phyloP scores from a whole-genome alignment of 2,329 filamentous ascomycete genomes.

The Thermothelomyces thermophilus region DNA sequence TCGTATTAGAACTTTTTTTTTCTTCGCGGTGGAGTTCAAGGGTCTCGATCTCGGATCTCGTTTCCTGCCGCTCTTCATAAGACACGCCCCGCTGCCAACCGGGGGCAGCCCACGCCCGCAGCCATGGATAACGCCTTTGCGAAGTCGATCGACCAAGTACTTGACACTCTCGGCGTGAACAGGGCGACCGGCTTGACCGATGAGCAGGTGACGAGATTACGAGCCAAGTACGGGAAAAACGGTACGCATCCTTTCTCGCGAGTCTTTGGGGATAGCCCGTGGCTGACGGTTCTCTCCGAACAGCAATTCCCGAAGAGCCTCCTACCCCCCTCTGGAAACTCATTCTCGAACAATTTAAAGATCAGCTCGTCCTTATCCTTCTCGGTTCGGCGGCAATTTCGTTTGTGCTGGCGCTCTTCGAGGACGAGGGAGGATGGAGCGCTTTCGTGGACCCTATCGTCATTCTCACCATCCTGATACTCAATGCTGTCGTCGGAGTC shows the following conservation, averaged over 20 bases:
- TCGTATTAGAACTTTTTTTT: conserved; percentile 7
- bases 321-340: conserved; percentile 95
- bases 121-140: conserved; percentile 59
- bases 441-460: conserved; percentile 95
- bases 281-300: conserved; percentile 8
- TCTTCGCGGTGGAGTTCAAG: conserved; percentile 1
- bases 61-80: conserved; percentile 12
- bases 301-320: conserved; percentile 73
- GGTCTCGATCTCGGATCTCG: conserved; percentile 5
- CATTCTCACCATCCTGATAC: conserved; percentile 94
- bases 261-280: neutral
- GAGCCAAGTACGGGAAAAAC: conserved; percentile 59
- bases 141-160: conserved; percentile 50
- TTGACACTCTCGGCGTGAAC: conserved; percentile 53
- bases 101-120: conserved; percentile 12
- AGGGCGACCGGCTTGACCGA: conserved; percentile 50
- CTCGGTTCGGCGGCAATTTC: conserved; percentile 89
- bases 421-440: conserved; percentile 89
- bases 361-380: conserved; percentile 93
- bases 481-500: conserved; percentile 95
- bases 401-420: conserved; percentile 86
- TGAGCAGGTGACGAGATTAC: conserved; percentile 49
- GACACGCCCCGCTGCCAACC: conserved; percentile 14
- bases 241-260: conserved; percentile 39
- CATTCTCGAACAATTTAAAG: conserved; percentile 97